Conservation (phyloP, 306 rosid species). For the Cucurbita maxima region DNA sequence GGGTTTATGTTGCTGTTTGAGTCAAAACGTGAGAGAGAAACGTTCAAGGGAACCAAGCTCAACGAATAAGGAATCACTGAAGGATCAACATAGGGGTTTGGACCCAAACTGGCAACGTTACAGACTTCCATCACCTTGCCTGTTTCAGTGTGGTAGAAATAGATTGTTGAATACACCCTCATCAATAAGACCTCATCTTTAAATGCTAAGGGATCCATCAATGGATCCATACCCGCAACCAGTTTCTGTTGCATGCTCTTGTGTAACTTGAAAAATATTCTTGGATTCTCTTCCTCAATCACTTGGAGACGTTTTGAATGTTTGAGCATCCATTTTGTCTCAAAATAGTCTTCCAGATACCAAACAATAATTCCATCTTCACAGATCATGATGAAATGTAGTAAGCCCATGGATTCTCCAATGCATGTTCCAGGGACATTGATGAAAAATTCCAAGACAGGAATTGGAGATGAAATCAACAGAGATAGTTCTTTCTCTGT, state of each 20-base stretch:
- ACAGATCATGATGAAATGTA: constrained; percentile 32
- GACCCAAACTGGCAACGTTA: constrained; percentile 16
- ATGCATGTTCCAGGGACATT: constrained; percentile 30
- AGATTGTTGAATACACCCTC: constrained; percentile 24
- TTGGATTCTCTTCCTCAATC: constrained; percentile 30
- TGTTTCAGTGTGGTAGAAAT: constrained; percentile 20
- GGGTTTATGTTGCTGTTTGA: background rate
- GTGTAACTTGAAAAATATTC: constrained; percentile 18
- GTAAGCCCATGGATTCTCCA: constrained; percentile 36
- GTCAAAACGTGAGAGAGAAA: background rate
- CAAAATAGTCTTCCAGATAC: constrained; percentile 43
- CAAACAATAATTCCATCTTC: constrained; percentile 47
- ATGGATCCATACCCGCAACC: constrained; percentile 10
- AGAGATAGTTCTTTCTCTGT: constrained; percentile 31
- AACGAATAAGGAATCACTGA: constrained; percentile 30
- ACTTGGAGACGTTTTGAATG: constrained; percentile 19
- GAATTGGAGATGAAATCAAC: constrained; percentile 34
- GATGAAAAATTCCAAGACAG: constrained; percentile 10
- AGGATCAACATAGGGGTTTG: constrained; percentile 19
- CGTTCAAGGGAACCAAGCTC: constrained; percentile 31
- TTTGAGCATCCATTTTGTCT: constrained; percentile 28
- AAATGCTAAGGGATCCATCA: constrained; percentile 43
- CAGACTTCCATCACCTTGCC: constrained; percentile 18
- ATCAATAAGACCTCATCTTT: constrained; percentile 32
- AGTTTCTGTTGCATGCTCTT: constrained; percentile 8